Base-by-base conservation (phyloP, 2,329 filamentous ascomycete species). In the Blastomyces gilchristii region DNA sequence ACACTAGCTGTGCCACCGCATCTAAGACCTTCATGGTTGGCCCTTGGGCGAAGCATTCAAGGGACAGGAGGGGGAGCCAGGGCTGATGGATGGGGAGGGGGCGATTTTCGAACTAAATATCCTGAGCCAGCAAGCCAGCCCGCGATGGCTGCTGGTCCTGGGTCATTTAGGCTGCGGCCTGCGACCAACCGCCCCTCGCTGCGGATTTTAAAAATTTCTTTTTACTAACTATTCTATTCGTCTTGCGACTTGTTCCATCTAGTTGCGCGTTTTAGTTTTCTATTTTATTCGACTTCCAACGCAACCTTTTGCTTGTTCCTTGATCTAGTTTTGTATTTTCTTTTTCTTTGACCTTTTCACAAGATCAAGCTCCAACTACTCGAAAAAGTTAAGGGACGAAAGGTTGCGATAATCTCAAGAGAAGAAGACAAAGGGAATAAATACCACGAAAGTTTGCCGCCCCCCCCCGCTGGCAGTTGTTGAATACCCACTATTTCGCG, bases 1-100 rank as follows among this genome's bases (percentile, higher is more conserved):
- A 60, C 54, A 59, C 56, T 60, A 63, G 49, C 60, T 34, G 60
- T 62, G 34, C 39, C 60, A 62, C 60, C 50, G 60, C 49, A 28
- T 39, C 52, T 62, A 56, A 12, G 37, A 12, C 45, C 5, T 50
- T 52, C 45, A 61, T n/a, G 57, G 57, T 34, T 59, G 39, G 57
- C 43, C 34, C 14, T 25, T 37, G 58, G 7, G 16, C 43, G 34
- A 7, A 52, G 49, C 22, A 28, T 52, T 52, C 11, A 12, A 28
- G 47, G 59, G 34, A 31, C 58, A 53, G 31, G 16, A 52, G 2
- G 3, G 56, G n/a, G 37, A 45, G 8, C 47, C 22, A 34, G 58
- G 45, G 47, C 59, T 53, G 47, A 37, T 34, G 9, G 49, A n/a
- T n/a, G 28, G 28, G 28, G 49, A n/a, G 45, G 28, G 28, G 28